Evolutionary conservation across 2,329 filamentous ascomycete species (phyloP), one percentile per base, ranked within the genome.

Genomic region (Trichoderma cornu-damae): DNA sequence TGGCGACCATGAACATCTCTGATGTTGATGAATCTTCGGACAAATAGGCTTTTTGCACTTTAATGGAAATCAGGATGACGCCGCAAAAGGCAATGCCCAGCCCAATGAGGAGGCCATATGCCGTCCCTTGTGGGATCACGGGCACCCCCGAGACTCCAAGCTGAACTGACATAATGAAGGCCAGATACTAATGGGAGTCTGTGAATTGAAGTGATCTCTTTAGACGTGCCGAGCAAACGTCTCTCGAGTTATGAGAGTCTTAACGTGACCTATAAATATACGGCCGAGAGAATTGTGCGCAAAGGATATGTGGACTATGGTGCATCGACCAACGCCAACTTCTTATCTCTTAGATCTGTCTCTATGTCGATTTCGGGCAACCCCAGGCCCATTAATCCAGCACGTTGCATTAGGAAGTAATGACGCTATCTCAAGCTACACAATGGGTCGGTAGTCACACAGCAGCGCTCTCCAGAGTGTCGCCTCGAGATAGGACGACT

Each of bases 1-100:
- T 57, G 46, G 53, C 53, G 14, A 57, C 53, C 53, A 57, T 57
- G 20, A 57, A 57, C 53, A 57, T 57, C 22, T 57, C 53, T 6
- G 53, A 57, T 24, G 53, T 57, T 22, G 43, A 47, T 11, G 53
- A 57, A 42, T 57, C 53, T 35, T 57, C 53, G 20, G 53, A 48
- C 6, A 57, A 28, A 5, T 57, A 57, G 8, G 53, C 53, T 4
- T 37, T 26, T 28, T 57, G 53, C 3, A 57, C 34, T 20, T 57
- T 57, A 24, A 57, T 57, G 6, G 53, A 44, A 9, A 40, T 22
- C 3, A 57, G 46, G 16, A 57, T 49, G 44, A 57, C 44, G 14
- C 53, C 53, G 16, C 53, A 57, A 20, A 57, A 57, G 18, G 34
- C 53, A 16, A 57, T 44, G 5, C 53, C 53, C 3, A 57, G 18